Evolutionary conservation across 768 basidiomycete genomes (phyloP), one percentile per base, ranked within the genome.

Genomic region (Serendipita sp.): DNA sequence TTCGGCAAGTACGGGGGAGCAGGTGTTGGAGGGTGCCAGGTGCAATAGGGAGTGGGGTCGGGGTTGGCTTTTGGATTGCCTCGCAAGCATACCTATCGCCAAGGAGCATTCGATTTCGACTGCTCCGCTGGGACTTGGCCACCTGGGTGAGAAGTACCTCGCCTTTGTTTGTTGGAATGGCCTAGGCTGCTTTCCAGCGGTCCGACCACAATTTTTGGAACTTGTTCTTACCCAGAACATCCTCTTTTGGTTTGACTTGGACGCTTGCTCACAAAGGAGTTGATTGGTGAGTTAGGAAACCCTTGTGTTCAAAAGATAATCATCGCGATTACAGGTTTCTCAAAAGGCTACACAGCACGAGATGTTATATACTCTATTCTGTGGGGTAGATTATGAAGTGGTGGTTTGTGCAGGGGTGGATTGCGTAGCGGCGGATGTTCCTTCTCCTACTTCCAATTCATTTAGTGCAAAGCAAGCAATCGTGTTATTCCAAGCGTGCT

Each of bases 401-500:
- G 42, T 42, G 11, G 42, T 11, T 11, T 11, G 13, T 20, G 42
- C 42, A 42, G 42, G 7, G 20, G 45, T 48, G 45, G 45, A 48
- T 48, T 20, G 20, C n/a, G 9, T 17, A 20, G n/a, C 17, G 17
- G 45, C n/a, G 7, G 45, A 48, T 28, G 45, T 20, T 9, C 26
- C 20, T 28, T 28, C 45, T 24, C 11, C 22, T 13, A 28, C 53
- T 11, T 58, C 31, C 63, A 43, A 42, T 41, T 79, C 77, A 5
- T 76, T 71, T 34, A 86, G 70, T 14, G 72, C 75, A 68, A 90
- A 90, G 43, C 88, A 63, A 26, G 75, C 71, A 5, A 83, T 66
- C 0, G 85, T 84, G 68, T 89, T 91, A 65, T 74, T 73, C 79
- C 82, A 88, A 2, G 77, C 81, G 24, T 72, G 75, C 66, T 82